phyloP scores from a whole-genome alignment of 2,329 filamentous ascomycete species.

The Coniella vitis region DNA sequence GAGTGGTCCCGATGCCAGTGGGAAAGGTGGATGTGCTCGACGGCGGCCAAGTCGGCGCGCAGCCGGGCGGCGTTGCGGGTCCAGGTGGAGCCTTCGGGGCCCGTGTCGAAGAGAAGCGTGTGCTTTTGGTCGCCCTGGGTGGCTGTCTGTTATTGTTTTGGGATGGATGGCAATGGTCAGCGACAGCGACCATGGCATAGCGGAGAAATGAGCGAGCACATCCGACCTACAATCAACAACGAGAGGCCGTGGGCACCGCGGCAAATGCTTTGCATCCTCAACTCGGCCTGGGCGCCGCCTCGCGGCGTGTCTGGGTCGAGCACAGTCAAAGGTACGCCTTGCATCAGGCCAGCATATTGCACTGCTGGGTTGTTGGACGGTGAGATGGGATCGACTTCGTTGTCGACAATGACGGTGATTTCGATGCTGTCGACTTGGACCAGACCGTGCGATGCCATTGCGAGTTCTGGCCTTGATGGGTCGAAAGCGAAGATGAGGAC shows the following conservation, averaged over 20 bases:
- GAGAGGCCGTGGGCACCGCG: conserved; percentile 49
- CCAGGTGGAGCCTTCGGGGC: conserved; percentile 45
- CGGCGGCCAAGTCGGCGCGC: conserved; percentile 30
- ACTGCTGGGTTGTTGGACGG: conserved; percentile 36
- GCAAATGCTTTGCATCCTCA: conserved; percentile 43
- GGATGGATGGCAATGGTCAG: conserved; percentile 16
- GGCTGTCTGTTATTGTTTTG: conserved; percentile 32
- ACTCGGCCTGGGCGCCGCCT: conserved; percentile 35
- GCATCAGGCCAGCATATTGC: conserved; percentile 34
- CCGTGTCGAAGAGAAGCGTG: conserved; percentile 45
- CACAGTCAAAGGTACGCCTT: conserved; percentile 32
- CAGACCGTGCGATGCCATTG: conserved; percentile 13
- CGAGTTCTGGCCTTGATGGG: too few species aligned
- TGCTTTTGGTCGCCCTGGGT: conserved; percentile 36
- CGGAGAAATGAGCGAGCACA: background rate
- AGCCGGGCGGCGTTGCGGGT: conserved; percentile 41
- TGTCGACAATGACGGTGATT: conserved; percentile 44
- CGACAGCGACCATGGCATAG: background rate
- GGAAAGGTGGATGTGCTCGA: conserved; percentile 43
- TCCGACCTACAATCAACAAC: conserved; percentile 38
- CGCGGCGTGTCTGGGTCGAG: conserved; percentile 27
- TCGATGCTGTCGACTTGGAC: conserved; percentile 31
- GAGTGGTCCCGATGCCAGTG: conserved; percentile 52
- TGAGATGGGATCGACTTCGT: conserved; percentile 48
- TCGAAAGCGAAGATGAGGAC: too few species aligned